Base-by-base conservation (phyloP, 257 asterid species). In the Cynanchum wilfordii region DNA sequence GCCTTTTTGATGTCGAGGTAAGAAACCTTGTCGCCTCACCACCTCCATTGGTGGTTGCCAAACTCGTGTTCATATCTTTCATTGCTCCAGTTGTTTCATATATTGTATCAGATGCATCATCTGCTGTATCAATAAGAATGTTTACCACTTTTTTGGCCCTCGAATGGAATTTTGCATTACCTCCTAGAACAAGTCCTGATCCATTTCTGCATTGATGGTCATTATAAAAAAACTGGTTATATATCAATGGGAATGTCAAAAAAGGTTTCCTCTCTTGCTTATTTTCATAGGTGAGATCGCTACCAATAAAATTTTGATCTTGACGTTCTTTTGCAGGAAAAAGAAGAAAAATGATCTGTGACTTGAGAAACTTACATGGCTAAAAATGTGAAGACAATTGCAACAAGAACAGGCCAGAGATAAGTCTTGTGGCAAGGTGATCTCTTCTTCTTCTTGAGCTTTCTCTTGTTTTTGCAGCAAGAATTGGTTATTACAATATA, bases 51-150 rank as follows among this genome's bases (percentile, higher is more conserved):
- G 71, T 81, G 8, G 70, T 80, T 60, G 71, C 80, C 71, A 89
- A 45, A 63, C 66, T 85, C 2, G 7, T 42, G 76, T 79, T 85
- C 84, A 91, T 87, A 20, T 81, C 84, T 77, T 58, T 88, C 91
- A 93, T 78, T 66, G 97, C 95, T 73, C 75, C 69, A 0, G 97
- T 88, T 6, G 96, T 79, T 69, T 69, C 84, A 75, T 87, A 70
- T 74, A 93, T 77, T 6, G 97, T 89, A 64, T 75, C 75, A 0
- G 96, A 87, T 19, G 98, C 97, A 11, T 76, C 89, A 57, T 93
- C 90, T 13, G 97, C 94, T 24, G 97, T 89, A 50, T 88, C 90
- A 27, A 93, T 84, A 8, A 93, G 79, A 36, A 93, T 84, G 81
- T 87, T 86, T 50, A 89, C 81, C 68, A 93, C 86, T 13, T 76